phyloP scores from a whole-genome alignment of 371 early-diverging fungal genomes.

The Circinella minor region DNA sequence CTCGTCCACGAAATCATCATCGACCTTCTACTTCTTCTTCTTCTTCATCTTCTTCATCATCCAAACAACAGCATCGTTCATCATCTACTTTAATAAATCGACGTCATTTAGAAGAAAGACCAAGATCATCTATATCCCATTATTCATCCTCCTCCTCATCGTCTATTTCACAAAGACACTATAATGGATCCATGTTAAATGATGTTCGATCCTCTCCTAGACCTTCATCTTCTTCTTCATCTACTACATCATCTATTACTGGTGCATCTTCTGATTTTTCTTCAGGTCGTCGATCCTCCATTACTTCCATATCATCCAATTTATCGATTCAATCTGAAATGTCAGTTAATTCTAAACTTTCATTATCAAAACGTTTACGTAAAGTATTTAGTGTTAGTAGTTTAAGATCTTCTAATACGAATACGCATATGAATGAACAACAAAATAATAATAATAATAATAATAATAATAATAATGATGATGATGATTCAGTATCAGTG shows the following conservation, averaged over 20 bases:
- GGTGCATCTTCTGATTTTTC: constrained; percentile 13
- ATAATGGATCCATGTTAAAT: not conserved
- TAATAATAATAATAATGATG: too few relatives aligned
- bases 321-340: constrained; percentile 25
- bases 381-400: constrained; percentile 50
- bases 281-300: constrained; percentile 32
- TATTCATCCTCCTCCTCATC: too few relatives aligned
- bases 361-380: constrained; percentile 42
- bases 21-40: not conserved
- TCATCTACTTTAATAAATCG: not conserved
- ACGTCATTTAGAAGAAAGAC: not conserved
- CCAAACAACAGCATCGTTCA: not conserved
- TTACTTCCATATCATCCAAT: constrained; percentile 35
- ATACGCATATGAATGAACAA: too few relatives aligned
- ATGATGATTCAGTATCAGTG: not conserved
- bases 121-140: not conserved
- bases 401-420: constrained; percentile 15
- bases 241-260: constrained; percentile 14
- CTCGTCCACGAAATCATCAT: not conserved
- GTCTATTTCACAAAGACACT: too few relatives aligned
- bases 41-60: not conserved
- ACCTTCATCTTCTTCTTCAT: constrained; percentile 20
- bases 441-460: too few relatives aligned
- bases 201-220: constrained; percentile 5
- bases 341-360: constrained; percentile 34